Conservation (phyloP, 257 asterid species). For the Solanum habrochaites region DNA sequence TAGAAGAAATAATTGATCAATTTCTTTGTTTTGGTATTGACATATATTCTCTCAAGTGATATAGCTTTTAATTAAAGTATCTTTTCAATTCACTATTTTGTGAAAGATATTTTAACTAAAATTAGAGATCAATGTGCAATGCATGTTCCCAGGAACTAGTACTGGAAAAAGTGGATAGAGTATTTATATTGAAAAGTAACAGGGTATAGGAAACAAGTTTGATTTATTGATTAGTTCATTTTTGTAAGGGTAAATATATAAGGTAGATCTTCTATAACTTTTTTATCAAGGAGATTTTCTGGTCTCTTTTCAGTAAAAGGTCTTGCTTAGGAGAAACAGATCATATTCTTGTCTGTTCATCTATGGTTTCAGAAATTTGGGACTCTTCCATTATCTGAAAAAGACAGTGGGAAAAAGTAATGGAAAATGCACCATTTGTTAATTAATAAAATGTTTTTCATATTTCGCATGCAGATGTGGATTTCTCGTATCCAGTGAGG, state of each 20-base stretch:
- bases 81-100: not conserved
- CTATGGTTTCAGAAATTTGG: not conserved
- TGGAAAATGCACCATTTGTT: not conserved
- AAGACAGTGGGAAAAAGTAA: not conserved
- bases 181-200: not conserved
- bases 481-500: conserved; percentile 88
- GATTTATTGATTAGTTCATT: not conserved
- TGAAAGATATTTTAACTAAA: not conserved
- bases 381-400: not conserved
- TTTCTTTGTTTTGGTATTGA: not conserved
- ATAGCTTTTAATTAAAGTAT: not conserved
- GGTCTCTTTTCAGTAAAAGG: not conserved
- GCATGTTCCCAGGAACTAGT: not conserved
- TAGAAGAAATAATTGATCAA: not conserved
- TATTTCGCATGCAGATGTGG: conserved; percentile 44
- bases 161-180: not conserved
- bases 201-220: not conserved
- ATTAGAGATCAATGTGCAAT: not conserved
- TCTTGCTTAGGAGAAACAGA: not conserved
- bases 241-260: not conserved
- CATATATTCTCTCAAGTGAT: not conserved
- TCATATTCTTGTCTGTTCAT: not conserved
- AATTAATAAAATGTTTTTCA: not conserved
- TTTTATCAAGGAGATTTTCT: not conserved
- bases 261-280: not conserved